Conservation (phyloP, 2,329 filamentous ascomycete genomes). For the Mariannaea sp. region DNA sequence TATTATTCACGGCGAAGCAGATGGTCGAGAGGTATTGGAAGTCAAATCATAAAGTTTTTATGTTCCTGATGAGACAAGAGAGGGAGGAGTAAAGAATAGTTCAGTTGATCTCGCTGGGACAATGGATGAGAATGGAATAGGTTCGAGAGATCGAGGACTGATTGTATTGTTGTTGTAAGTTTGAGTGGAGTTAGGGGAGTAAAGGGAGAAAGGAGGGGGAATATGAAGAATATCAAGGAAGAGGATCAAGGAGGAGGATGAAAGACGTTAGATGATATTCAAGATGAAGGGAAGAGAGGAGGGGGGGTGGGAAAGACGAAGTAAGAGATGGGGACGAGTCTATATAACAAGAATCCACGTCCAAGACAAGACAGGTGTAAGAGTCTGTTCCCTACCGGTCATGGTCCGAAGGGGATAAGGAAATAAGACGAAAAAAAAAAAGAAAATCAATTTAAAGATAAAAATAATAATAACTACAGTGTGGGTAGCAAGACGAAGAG, state of each 20-base stretch:
- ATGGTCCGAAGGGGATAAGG: slow-evolving; percentile 14
- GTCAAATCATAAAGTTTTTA: not conserved
- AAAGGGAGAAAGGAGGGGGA: too few species aligned
- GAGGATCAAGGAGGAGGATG: too few species aligned
- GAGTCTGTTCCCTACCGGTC: slow-evolving; percentile 12
- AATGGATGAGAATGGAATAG: too few species aligned
- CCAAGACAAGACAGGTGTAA: not conserved
- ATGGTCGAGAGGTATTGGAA: not conserved
- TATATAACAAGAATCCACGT: slow-evolving; percentile 19
- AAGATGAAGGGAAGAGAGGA: not conserved
- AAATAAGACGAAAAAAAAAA: not conserved
- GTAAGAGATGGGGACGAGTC: slow-evolving; percentile 11
- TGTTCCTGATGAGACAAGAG: not conserved
- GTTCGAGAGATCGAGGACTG: too few species aligned
- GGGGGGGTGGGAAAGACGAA: not conserved
- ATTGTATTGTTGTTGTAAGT: too few species aligned
- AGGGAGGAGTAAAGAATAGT: not conserved
- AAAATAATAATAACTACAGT: too few species aligned
- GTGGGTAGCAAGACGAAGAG: not conserved
- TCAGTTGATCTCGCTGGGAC: not conserved
- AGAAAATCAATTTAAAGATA: too few species aligned
- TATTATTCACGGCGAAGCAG: not conserved
- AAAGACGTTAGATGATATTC: too few species aligned
- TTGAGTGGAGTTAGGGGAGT: too few species aligned
- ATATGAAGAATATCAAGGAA: too few species aligned